Evolutionary conservation across 371 early-diverging fungal genomes (phyloP), one percentile per base, ranked within the genome.

Genomic region (Mucor mucedo): DNA sequence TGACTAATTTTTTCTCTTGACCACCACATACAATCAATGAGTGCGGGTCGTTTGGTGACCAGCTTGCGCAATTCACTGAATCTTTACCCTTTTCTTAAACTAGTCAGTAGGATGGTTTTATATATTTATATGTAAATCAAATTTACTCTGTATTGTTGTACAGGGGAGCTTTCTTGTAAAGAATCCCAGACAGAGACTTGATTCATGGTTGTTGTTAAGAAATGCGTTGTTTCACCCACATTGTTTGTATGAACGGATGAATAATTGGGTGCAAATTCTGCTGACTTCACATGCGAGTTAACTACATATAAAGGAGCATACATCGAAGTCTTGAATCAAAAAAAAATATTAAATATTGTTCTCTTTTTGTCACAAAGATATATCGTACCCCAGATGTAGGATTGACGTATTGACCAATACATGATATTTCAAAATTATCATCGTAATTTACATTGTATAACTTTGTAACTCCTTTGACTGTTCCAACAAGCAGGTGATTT

Each of bases 21-120:
- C 72, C 74, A 27, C 72, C 80, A 21, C 65, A 65, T 0, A 61
- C 78, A 49, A 77, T 60, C 10, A 77, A 30, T 4, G 68, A 61
- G 10, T 61, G 66, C 4, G 79, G 73, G 9, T 62, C 57, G 57
- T 73, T 72, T 2, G 78, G 76, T 1, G 78, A 77, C 80, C 80
- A 80, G 53, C 60, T 65, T 2, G 76, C 74, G 44, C 61, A 65
- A 4, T 71, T 64, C 9, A 72, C 27, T 10, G 56, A 55, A 29
- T 52, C 32, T 38, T 35, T 63, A 33, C 45, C 33, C 29, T 56
- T 21, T 21, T 21, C 0, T 21, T 21, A 21, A 21, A 21, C 21
- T 21, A 21, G 21, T 21, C 21, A 21, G 21, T 21, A 21, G 0
- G 21, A 21, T 21, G 21, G 21, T 14, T n/a, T 42, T 11, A n/a